Percentiles rank a stretch among this genome's conserved stretches.
These are phyloP conservation scores for Amphicarpaea edgeworthii DNA, from an alignment of 306 rosid species.

Conservation along the genomic window DNA sequence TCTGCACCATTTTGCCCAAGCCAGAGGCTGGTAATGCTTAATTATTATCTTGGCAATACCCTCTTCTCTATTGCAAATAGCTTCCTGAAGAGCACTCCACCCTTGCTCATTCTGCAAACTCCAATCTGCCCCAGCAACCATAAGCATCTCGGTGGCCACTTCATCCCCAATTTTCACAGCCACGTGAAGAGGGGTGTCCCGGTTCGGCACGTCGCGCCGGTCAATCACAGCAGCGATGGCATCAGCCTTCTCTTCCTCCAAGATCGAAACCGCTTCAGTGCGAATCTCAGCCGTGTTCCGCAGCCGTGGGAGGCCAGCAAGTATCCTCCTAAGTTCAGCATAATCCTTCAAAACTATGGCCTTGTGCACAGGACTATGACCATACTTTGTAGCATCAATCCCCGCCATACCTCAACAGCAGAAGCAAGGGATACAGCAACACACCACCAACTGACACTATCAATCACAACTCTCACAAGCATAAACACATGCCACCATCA, in stretches of 20 bases:
- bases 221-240: conserved; percentile 79
- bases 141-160: conserved; percentile 82
- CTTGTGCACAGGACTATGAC: conserved; percentile 92
- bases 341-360: conserved; percentile 81
- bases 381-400: conserved; percentile 71
- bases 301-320: conserved; percentile 70
- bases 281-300: conserved; percentile 72
- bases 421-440: conserved; percentile 32
- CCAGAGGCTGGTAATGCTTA: conserved; percentile 93
- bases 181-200: conserved; percentile 93
- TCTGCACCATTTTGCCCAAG: conserved; percentile 99
- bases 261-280: conserved; percentile 68
- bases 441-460: conserved; percentile 50
- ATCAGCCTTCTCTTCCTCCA: conserved; percentile 94
- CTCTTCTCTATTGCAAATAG: conserved; percentile 90
- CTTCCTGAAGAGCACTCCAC: conserved; percentile 99
- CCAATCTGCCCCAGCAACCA: conserved; percentile 98
- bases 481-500: conserved; percentile 45
- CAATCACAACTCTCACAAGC: conserved; percentile 41
- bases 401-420: conserved; percentile 77
- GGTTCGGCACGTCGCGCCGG: conserved; percentile 88
- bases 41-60: conserved; percentile 81
- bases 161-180: conserved; percentile 91
- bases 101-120: conserved; percentile 99
- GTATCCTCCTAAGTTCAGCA: conserved; percentile 69